Evolutionary conservation across 139 green algal species (phyloP), one percentile per base, ranked within the genome.

Genomic region (Eudorina sp.): DNA sequence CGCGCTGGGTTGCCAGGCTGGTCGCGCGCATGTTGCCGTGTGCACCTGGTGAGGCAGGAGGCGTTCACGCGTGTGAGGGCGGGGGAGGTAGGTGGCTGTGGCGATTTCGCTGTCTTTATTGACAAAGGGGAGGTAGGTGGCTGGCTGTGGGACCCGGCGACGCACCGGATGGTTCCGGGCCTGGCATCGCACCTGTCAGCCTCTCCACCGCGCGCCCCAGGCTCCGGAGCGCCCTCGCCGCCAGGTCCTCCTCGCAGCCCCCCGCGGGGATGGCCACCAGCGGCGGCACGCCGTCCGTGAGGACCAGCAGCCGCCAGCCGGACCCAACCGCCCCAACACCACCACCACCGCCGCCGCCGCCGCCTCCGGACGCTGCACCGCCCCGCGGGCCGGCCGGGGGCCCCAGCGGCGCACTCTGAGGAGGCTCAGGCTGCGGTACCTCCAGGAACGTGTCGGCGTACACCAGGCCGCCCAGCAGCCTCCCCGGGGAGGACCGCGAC

Each of bases 401-500:
- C n/a, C n/a, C n/a, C n/a, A n/a, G n/a, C n/a, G n/a, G n/a, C n/a
- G n/a, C n/a, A n/a, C n/a, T n/a, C n/a, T n/a, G n/a, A n/a, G n/a
- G n/a, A n/a, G n/a, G n/a, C n/a, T n/a, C n/a, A n/a, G 53, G n/a
- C 3, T 25, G 70, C 36, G 80, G 62, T 8, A 86, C 4, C 34
- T 92, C 89, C 36, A 94, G 27, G 66, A 94, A 94, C 16, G 89
- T 92, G 64, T 94, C 91, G n/a, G 66, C 91, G 41, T 94, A 94
- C 45, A 88, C 89, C 41, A 94, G 85, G 14, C 76, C 91, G 25
- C 85, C 89, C 58, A 89, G 64, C 16, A 70, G 81, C 19, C 1
- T 18, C 11, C 79, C 84, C 25, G 62, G 40, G 4, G 18, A 25
- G 29, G 62, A 53, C 21, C 43, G 80, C 7, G 45, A 25, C 19